These are phyloP conservation scores for Escovopsis sp. DNA, from an alignment of 2,329 filamentous ascomycete genomes.

Conservation along the genomic window DNA sequence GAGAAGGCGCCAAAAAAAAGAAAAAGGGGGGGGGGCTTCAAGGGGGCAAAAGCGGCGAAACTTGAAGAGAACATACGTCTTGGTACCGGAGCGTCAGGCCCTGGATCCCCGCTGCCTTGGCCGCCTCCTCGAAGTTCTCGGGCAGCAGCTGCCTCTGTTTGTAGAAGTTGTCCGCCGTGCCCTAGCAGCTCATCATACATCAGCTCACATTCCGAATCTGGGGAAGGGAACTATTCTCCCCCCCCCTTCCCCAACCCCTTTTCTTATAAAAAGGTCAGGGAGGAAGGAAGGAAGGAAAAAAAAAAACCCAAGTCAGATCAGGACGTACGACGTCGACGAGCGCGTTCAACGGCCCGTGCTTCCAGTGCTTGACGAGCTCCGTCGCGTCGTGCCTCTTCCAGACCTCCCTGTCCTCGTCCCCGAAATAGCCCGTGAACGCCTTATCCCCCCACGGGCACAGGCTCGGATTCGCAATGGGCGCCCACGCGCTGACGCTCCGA, in stretches of 20 bases:
- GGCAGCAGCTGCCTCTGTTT: slow-evolving; percentile 84
- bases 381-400: slow-evolving; percentile 91
- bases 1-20: too few species aligned
- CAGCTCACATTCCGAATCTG: neutral
- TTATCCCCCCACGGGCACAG: slow-evolving; percentile 91
- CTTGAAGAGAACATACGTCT: slow-evolving; percentile 36
- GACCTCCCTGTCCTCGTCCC: slow-evolving; percentile 48
- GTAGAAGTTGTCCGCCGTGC: slow-evolving; percentile 92
- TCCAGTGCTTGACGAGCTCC: slow-evolving; percentile 68
- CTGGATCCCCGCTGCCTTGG: slow-evolving; percentile 57
- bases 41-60: too few species aligned
- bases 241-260: too few species aligned
- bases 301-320: too few species aligned
- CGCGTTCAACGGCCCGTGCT: slow-evolving; percentile 55
- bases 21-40: too few species aligned
- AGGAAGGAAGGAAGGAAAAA: too few species aligned
- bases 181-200: slow-evolving; percentile 29
- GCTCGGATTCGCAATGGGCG: slow-evolving; percentile 76
- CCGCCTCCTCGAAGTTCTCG: slow-evolving; percentile 78
- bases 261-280: too few species aligned
- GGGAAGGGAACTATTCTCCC: too few species aligned
- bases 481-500: slow-evolving; percentile 77
- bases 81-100: slow-evolving; percentile 74
- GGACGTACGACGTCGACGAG: slow-evolving; percentile 74
- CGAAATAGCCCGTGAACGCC: slow-evolving; percentile 85